Evolutionary conservation across 306 rosid species (phyloP).

Genomic region (Biancaea sappan): DNA sequence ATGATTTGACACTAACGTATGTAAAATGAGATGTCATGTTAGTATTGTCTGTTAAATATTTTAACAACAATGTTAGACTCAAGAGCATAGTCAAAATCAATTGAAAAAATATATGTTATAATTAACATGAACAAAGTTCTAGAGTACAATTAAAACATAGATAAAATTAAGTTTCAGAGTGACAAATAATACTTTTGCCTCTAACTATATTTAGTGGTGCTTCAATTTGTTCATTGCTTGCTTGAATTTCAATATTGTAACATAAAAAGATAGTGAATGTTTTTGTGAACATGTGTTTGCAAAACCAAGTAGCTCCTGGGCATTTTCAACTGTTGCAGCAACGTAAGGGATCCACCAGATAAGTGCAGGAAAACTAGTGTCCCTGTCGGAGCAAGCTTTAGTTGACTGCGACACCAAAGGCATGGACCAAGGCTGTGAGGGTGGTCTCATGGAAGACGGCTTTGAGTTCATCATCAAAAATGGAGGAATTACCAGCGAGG

Average conservation of each 20-base stretch:
- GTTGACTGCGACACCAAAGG: neutral
- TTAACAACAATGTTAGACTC: too few relatives aligned
- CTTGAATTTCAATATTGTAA: neutral
- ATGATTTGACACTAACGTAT: too few relatives aligned
- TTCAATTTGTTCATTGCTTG: neutral
- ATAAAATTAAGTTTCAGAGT: too few relatives aligned
- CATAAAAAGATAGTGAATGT: neutral
- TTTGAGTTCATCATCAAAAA: constrained; percentile 27
- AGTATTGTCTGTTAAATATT: too few relatives aligned
- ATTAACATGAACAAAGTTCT: too few relatives aligned
- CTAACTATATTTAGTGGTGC: too few relatives aligned
- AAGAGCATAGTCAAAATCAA: too few relatives aligned
- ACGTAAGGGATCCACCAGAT: neutral
- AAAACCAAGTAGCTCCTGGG: constrained; percentile 10
- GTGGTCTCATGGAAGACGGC: constrained; percentile 1
- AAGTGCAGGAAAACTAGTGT: neutral
- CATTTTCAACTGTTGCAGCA: neutral
- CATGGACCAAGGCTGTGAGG: neutral
- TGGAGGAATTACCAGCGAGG: constrained; percentile 37
- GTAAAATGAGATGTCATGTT: too few relatives aligned
- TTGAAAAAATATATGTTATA: too few relatives aligned
- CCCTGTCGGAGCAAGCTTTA: neutral
- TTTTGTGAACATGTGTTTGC: neutral
- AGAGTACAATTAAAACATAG: too few relatives aligned
- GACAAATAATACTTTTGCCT: too few relatives aligned